Evolutionary conservation across 2,329 filamentous ascomycete species (phyloP), one percentile per base, ranked within the genome.

Genomic region (Colletotrichum sojae): DNA sequence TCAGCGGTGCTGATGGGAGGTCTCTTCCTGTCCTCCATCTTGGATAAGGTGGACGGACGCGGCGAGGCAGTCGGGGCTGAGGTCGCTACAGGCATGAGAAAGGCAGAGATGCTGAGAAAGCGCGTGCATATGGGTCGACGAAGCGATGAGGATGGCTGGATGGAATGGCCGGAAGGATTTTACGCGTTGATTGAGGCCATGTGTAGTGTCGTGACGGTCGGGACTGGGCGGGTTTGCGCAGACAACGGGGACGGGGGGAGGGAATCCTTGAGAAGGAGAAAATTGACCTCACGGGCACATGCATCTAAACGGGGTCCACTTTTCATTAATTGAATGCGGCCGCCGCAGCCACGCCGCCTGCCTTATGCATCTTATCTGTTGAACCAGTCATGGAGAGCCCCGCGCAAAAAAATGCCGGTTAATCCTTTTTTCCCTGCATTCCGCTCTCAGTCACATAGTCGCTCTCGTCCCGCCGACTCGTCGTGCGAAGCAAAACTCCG

Each of bases 21-120:
- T 89, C 96, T 91, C 89, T 99, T 99, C 89, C 96, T 94, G 87
- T 98, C 96, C 89, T 99, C 96, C 95, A 98, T 99, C 89, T 96
- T 97, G 86, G 90, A 86, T 84, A 93, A 88, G 88, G 91, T 91
- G 85, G 94, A 92, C 86, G 92, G 90, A 89, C 90, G 89, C 87
- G 91, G 88, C 79, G 84, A 82, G 82, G 91, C 87, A 83, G 90
- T 88, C 80, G 88, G 87, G 75, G 89, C 88, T 68, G 67, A 70
- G 84, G 93, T 92, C 85, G 93, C 90, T 89, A 93, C 89, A 91
- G 91, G 91, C 94, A 97, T 97, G 88, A 94, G 92, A 91, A 88
- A 56, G 63, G 63, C 69, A 73, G 67, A 58, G 74, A 78, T 71
- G 67, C 70, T 57, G 51, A 51, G 56, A 60, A 65, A 63, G 59